A percentile compares a stretch with the other conserved stretches of the same genome.
Evolutionary conservation across 257 asterid species (phyloP).

Genomic region (Rhazya stricta): DNA sequence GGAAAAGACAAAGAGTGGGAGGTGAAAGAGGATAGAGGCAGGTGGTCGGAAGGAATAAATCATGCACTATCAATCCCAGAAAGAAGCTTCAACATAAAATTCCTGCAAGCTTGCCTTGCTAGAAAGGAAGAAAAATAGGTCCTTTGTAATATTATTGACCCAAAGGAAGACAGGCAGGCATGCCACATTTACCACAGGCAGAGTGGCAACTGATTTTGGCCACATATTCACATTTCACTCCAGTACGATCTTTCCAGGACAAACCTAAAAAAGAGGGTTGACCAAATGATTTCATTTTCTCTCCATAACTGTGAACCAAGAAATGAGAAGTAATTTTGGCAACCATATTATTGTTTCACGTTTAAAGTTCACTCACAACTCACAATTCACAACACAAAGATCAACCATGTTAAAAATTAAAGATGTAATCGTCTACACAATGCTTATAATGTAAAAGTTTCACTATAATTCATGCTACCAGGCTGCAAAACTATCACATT

Average conservation of each 20-base stretch:
- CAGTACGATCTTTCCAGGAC: neutral
- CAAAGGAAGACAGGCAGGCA: neutral
- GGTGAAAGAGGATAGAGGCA: neutral
- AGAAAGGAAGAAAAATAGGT: neutral
- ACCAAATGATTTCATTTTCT: neutral
- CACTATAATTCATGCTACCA: neutral
- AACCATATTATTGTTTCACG: neutral
- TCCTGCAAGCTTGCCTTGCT: neutral
- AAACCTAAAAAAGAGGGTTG: neutral
- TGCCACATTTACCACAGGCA: neutral
- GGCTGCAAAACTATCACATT: neutral
- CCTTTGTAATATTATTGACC: neutral
- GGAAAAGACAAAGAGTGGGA: neutral
- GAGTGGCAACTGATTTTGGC: neutral
- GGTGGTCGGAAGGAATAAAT: neutral
- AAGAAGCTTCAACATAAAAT: constrained; percentile 1
- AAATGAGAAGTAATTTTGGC: neutral
- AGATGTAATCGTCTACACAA: neutral
- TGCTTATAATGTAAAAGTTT: neutral
- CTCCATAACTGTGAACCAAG: neutral
- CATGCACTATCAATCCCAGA: neutral
- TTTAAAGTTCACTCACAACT: neutral
- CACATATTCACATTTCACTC: neutral
- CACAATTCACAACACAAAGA: neutral
- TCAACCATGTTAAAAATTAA: neutral